Evolutionary conservation across 495 filamentous ascomycete species (phyloP).

Genomic region (Penicillium steckii): DNA sequence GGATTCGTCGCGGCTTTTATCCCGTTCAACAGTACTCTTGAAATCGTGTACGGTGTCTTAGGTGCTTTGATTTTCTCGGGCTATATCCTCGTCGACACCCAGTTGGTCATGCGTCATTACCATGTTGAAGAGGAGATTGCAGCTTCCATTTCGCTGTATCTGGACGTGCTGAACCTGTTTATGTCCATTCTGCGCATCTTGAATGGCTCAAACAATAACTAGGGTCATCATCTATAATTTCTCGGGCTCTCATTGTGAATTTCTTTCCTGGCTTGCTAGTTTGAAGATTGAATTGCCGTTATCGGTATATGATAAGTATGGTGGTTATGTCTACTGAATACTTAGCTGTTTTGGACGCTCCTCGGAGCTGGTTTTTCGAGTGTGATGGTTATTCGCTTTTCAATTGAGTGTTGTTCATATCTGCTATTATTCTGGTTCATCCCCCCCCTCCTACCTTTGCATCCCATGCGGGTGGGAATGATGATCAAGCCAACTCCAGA

Average conservation of each 20-base stretch:
- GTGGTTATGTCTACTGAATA: neutral
- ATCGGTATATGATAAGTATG: too few relatives aligned
- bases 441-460: too few relatives aligned
- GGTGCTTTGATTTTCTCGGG: constrained; percentile 85
- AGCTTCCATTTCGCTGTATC: constrained; percentile 89
- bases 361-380: constrained; percentile 6
- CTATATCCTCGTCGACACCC: constrained; percentile 95
- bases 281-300: neutral
- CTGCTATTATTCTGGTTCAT: neutral
- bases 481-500: too few relatives aligned
- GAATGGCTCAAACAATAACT: constrained; percentile 87
- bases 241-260: too few relatives aligned
- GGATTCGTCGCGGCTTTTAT: constrained; percentile 88
- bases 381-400: constrained; percentile 1
- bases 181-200: constrained; percentile 86
- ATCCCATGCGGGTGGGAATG: too few relatives aligned
- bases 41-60: constrained; percentile 80
- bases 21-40: constrained; percentile 69
- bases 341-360: constrained; percentile 1
- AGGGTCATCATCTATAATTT: constrained; percentile 13
- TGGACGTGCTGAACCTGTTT: constrained; percentile 97
- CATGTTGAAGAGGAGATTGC: constrained; percentile 99
- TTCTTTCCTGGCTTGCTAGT: neutral
- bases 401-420: too few relatives aligned
- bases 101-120: constrained; percentile 90